Evolutionary conservation across 306 rosid genomes (phyloP), one percentile per base, ranked within the genome.

Genomic region (Ormosia emarginata): DNA sequence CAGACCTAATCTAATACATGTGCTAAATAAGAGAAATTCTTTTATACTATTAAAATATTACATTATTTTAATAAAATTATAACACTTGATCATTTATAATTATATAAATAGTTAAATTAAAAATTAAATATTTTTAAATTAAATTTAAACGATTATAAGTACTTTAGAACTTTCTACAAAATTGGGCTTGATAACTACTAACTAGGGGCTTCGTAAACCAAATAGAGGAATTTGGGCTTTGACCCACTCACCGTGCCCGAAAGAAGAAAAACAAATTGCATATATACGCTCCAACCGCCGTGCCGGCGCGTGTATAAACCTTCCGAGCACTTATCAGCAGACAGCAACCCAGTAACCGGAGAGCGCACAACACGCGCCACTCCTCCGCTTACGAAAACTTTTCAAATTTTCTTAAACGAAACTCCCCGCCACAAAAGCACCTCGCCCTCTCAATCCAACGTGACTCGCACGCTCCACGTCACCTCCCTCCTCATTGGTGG

Each of bases 381-480:
- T 10, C 13, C 8, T 7, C 63, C 49, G 81, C 33, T 9, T 85
- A 46, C 44, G 79, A 39, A 78, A 88, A 46, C 75, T 37, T 77
- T 84, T 78, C 52, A 84, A 90, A 81, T 55, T 77, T 79, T 81
- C 66, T 4, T 84, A 61, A 56, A 55, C 9, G 3, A 52, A 75
- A 78, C 65, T 83, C 85, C 88, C 74, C 88, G 85, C 88, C 89
- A 86, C 29, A 71, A 75, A 80, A 81, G 59, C 11, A 17, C 6
- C 14, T 8, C 2, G 0, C 30, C 52, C 61, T 12, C 46, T 4
- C 1, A 11, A 37, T 0, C 2, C 9, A 8, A 1, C 47, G 59
- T 3, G 53, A 4, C 0, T 0, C 0, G 0, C 71, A 77, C 85
- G 18, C 39, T 0, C 75, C 55, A 0, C 0, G 2, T 37, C 3